Percentiles rank a stretch among this genome's conserved stretches.
Conservation (phyloP, 1,284 basidiomycete species). For the Amylostereum areolatum region DNA sequence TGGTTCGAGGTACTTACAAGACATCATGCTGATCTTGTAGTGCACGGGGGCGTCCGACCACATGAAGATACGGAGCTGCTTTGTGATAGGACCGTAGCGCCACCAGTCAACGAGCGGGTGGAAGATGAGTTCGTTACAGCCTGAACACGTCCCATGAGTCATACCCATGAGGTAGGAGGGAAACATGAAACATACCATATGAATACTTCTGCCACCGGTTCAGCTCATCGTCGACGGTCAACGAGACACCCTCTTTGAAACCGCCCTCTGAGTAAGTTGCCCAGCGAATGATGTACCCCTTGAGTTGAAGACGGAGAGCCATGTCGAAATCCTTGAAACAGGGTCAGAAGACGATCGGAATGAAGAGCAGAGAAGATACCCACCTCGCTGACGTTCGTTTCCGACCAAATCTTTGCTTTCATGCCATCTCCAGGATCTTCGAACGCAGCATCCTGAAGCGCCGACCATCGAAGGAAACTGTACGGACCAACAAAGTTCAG, state of each 20-base stretch:
- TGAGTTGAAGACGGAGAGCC: conserved; percentile 56
- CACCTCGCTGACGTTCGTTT: conserved; percentile 71
- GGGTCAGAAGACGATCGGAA: background rate
- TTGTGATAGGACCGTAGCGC: conserved; percentile 68
- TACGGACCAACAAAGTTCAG: conserved; percentile 76
- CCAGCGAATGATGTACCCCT: conserved; percentile 78
- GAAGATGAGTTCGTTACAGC: conserved; percentile 73
- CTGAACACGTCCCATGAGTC: conserved; percentile 20
- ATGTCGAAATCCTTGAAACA: conserved; percentile 59
- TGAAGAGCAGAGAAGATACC: background rate
- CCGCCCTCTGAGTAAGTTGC: conserved; percentile 75
- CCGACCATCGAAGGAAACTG: conserved; percentile 81
- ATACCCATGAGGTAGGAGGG: conserved; percentile 5
- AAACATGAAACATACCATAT: conserved; percentile 53
- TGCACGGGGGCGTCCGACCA: conserved; percentile 75
- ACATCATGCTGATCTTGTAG: conserved; percentile 77
- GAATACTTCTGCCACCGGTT: conserved; percentile 88
- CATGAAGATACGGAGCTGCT: conserved; percentile 71
- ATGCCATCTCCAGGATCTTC: conserved; percentile 58
- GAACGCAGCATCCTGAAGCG: conserved; percentile 75
- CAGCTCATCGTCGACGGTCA: conserved; percentile 74
- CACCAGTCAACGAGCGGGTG: conserved; percentile 72
- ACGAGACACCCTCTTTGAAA: conserved; percentile 85
- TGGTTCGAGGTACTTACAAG: conserved; percentile 46
- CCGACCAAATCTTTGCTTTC: conserved; percentile 73